phyloP scores from a whole-genome alignment of 768 basidiomycete genomes.

The Lactarius hatsudake region DNA sequence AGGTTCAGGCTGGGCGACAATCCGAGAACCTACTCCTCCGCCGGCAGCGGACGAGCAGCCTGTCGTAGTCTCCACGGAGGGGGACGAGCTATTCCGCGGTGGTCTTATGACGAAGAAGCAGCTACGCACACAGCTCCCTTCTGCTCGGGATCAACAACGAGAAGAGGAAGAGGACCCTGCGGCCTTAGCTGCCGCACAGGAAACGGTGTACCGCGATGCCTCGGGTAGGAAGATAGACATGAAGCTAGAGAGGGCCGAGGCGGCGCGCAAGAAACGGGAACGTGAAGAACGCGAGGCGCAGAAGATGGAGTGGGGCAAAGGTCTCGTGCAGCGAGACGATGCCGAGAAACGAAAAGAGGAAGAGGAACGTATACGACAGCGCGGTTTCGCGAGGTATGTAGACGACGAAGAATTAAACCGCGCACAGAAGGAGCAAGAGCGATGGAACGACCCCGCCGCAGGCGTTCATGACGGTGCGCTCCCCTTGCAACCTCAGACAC shows the following conservation, averaged over 20 bases:
- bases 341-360: conserved; percentile 62
- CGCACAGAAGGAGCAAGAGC: conserved; percentile 70
- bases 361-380: conserved; percentile 62
- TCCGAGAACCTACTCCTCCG: conserved; percentile 55
- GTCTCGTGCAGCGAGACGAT: conserved; percentile 84
- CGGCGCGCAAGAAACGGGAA: conserved; percentile 75
- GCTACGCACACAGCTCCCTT: conserved; percentile 61
- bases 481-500: conserved; percentile 5
- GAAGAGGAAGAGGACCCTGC: conserved; percentile 45
- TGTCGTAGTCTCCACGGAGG: conserved; percentile 43
- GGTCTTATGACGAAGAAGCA: conserved; percentile 78
- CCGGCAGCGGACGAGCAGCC: conserved; percentile 69
- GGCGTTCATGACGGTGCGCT: conserved; percentile 80
- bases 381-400: conserved; percentile 70
- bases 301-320: conserved; percentile 99
- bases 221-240: conserved; percentile 87
- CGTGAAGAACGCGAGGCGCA: conserved; percentile 80
- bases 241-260: conserved; percentile 81
- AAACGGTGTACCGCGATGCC: conserved; percentile 93
- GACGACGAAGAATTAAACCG: conserved; percentile 88
- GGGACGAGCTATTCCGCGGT: conserved; percentile 51
- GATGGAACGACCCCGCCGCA: conserved; percentile 99
- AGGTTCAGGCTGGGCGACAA: conserved; percentile 64
- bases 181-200: conserved; percentile 65
- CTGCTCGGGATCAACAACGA: conserved; percentile 35